A percentile compares a stretch with the other conserved stretches of the same genome.
Evolutionary conservation across 1,139 yeast species (phyloP).

Genomic region (Insectozyma bohioensis): DNA sequence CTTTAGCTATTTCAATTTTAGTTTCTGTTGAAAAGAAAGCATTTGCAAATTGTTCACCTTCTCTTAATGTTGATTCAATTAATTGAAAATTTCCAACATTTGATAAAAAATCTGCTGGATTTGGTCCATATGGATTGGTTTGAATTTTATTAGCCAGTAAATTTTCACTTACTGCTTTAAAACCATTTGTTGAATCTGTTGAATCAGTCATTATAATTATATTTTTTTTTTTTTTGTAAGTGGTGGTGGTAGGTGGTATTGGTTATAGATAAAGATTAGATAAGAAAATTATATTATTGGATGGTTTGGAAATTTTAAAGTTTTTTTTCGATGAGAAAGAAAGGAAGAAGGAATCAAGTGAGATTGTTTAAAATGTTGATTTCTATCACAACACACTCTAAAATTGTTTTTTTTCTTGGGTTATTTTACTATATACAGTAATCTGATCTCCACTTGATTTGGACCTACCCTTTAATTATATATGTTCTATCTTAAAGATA

Average conservation of each 20-base stretch:
- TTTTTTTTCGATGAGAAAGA: too few relatives aligned
- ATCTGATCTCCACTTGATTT: too few relatives aligned
- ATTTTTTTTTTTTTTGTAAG: background rate
- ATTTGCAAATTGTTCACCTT: constrained; percentile 98
- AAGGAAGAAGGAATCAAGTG: too few relatives aligned
- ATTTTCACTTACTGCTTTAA: constrained; percentile 11
- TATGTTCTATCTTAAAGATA: too few relatives aligned
- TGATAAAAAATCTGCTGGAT: constrained; percentile 88
- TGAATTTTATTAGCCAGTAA: constrained; percentile 7
- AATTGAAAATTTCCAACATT: constrained; percentile 88
- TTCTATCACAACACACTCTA: too few relatives aligned
- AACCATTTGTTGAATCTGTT: constrained; percentile 6
- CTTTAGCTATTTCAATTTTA: constrained; percentile 97
- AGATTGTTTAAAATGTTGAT: too few relatives aligned
- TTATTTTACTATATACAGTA: too few relatives aligned
- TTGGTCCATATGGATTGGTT: constrained; percentile 88
- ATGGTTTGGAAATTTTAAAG: too few relatives aligned
- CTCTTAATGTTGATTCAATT: constrained; percentile 94
- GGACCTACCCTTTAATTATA: too few relatives aligned
- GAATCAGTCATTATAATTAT: background rate
- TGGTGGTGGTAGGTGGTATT: background rate
- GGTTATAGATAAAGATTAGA: too few relatives aligned
- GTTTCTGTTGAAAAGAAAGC: constrained; percentile 94
- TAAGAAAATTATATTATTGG: too few relatives aligned
- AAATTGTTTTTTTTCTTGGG: too few relatives aligned